Evolutionary conservation across 768 basidiomycete genomes (phyloP), one percentile per base, ranked within the genome.

Genomic region (Podaxis sp.): DNA sequence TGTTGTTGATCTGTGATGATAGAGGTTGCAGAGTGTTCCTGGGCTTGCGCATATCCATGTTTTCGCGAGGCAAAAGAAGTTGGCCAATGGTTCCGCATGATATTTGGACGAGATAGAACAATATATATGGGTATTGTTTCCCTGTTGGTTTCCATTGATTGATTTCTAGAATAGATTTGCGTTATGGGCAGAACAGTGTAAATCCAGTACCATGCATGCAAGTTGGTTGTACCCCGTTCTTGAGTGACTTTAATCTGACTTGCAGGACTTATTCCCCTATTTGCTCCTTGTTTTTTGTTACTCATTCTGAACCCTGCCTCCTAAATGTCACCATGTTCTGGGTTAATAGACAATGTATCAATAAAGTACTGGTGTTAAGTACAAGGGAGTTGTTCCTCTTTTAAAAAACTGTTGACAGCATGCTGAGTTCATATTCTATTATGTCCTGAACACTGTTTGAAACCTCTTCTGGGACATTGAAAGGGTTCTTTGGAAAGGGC

Each of bases 21-120:
- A 92, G 91, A 84, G 92, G 70, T 72, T 94, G 59, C 93, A 95
- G 68, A 94, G 92, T 64, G 85, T 95, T 33, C 88, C 84, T 2
- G 89, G 86, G 15, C 78, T 95, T 51, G 89, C 91, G 0, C 93
- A 95, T 71, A 83, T 90, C n/a, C 93, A 95, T 66, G 91, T 95
- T 33, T 95, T 95, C 72, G 92, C 90, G 28, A 63, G 57, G 38
- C 48, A 40, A 55, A 63, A 52, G 61, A n/a, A n/a, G 24, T 5
- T 11, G 28, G 17, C 30, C 12, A 33, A 30, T 26, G 24, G 19
- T 26, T 24, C 38, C 12, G 26, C 15, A 24, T 46, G 26, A 22
- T 46, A 40, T 1, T 22, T 33, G 33, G n/a, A 46, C n/a, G 17
- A 8, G 19, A 46, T 46, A n/a, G 44, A 3, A 46, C 15, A 7